phyloP scores from a whole-genome alignment of 2,329 filamentous ascomycete genomes.

The Colletotrichum sp. region DNA sequence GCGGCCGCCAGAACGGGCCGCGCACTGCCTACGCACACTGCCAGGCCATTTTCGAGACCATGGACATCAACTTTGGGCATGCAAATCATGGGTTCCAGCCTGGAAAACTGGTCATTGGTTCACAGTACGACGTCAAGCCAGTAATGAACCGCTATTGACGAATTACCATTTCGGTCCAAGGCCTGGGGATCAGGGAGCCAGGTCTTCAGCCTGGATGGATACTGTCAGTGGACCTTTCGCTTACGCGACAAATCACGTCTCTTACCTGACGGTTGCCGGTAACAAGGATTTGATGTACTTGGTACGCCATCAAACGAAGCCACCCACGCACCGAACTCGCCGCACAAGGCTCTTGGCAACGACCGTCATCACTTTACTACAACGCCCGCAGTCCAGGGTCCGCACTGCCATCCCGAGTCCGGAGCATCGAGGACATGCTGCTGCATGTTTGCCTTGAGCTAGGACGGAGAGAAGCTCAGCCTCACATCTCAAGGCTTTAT shows the following conservation, averaged over 20 bases:
- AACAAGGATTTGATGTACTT: neutral
- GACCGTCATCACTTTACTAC: constrained; percentile 2
- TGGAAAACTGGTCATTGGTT: neutral
- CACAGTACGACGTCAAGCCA: neutral
- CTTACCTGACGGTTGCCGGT: neutral
- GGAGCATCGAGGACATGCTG: neutral
- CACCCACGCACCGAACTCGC: neutral
- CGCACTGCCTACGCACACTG: constrained; percentile 10
- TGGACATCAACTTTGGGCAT: neutral
- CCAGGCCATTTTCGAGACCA: constrained; percentile 1
- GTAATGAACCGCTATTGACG: neutral
- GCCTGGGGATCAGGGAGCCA: neutral
- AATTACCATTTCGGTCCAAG: neutral
- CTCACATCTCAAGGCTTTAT: neutral
- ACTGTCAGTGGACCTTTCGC: neutral
- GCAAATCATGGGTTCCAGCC: neutral
- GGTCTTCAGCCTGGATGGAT: neutral
- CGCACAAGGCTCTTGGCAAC: neutral
- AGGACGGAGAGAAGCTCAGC: neutral
- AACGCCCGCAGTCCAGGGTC: constrained; percentile 3
- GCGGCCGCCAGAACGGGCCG: constrained; percentile 8
- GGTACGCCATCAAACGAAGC: constrained; percentile 1
- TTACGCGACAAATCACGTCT: neutral
- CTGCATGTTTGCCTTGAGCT: neutral
- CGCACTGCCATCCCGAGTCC: neutral